Evolutionary conservation across 2,329 filamentous ascomycete species (phyloP).

Genomic region (Colletotrichum liaoningense): DNA sequence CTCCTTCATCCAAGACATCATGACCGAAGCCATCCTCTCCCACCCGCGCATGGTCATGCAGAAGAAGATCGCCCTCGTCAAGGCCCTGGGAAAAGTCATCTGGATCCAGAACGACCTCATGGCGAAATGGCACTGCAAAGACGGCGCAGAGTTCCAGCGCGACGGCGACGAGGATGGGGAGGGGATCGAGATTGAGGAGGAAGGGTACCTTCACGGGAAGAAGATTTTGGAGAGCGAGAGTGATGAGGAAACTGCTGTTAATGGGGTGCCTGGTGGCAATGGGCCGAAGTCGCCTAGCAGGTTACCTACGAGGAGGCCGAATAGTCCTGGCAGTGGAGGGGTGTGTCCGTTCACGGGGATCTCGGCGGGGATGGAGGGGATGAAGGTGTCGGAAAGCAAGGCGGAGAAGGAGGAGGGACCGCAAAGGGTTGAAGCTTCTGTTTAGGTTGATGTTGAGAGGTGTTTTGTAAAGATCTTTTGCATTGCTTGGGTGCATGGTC

Average conservation of each 20-base stretch:
- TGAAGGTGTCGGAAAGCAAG: neutral
- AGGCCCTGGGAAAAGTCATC: slow-evolving; percentile 82
- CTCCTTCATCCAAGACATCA: slow-evolving; percentile 81
- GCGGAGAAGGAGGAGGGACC: neutral
- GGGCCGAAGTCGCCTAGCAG: slow-evolving; percentile 29
- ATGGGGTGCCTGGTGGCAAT: neutral
- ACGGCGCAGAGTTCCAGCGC: slow-evolving; percentile 69
- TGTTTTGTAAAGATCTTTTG: neutral
- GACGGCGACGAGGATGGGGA: slow-evolving; percentile 49
- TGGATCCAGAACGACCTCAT: slow-evolving; percentile 92
- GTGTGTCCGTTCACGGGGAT: slow-evolving; percentile 43
- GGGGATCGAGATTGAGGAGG: slow-evolving; percentile 63
- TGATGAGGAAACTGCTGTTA: slow-evolving; percentile 39
- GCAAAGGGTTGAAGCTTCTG: slow-evolving; percentile 13
- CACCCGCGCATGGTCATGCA: slow-evolving; percentile 74
- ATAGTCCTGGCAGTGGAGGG: slow-evolving; percentile 35
- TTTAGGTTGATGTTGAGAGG: neutral
- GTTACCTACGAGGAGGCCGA: slow-evolving; percentile 29
- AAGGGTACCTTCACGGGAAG: slow-evolving; percentile 74
- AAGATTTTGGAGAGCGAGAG: slow-evolving; percentile 62
- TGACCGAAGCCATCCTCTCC: slow-evolving; percentile 80
- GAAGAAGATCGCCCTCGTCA: slow-evolving; percentile 79
- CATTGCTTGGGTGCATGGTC: neutral
- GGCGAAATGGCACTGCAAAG: slow-evolving; percentile 82
- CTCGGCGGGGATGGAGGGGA: slow-evolving; percentile 17